These are phyloP conservation scores for Penicillium bovifimosum DNA, from an alignment of 495 filamentous ascomycete species.

Conservation along the genomic window DNA sequence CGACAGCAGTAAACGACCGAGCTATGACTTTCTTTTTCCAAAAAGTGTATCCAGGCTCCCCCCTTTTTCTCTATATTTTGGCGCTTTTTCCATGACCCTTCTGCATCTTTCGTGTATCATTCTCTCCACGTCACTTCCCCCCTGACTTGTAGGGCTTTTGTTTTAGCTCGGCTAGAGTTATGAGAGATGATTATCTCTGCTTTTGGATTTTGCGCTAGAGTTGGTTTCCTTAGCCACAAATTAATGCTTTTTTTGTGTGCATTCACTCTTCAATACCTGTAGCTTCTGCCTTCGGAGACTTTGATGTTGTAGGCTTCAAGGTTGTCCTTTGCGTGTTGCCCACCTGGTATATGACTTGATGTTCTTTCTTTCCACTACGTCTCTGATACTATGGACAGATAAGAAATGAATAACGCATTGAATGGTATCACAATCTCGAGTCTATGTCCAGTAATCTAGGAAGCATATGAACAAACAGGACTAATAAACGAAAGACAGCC, in stretches of 20 bases:
- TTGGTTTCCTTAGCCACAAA: no score
- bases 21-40: constrained; percentile 11
- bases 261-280: no score
- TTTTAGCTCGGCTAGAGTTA: constrained; percentile 13
- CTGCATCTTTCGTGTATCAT: constrained; percentile 31
- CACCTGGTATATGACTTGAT: no score
- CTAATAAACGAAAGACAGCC: constrained; percentile 1
- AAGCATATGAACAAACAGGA: constrained; percentile 6
- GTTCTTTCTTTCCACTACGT: no score
- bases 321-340: no score
- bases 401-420: no score
- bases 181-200: constrained; percentile 9
- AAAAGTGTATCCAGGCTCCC: constrained; percentile 27
- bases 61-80: constrained; percentile 27
- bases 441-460: constrained; percentile 1
- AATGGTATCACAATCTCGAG: constrained; percentile 8
- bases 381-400: no score
- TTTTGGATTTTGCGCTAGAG: background rate
- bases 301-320: no score
- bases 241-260: no score
- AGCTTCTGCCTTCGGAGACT: no score
- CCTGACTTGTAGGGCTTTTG: constrained; percentile 12
- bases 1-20: constrained; percentile 35
- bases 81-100: constrained; percentile 29
- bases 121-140: constrained; percentile 11